These are phyloP conservation scores for Fusarium marasasianum DNA, from an alignment of 2,329 filamentous ascomycete genomes.

Conservation along the genomic window DNA sequence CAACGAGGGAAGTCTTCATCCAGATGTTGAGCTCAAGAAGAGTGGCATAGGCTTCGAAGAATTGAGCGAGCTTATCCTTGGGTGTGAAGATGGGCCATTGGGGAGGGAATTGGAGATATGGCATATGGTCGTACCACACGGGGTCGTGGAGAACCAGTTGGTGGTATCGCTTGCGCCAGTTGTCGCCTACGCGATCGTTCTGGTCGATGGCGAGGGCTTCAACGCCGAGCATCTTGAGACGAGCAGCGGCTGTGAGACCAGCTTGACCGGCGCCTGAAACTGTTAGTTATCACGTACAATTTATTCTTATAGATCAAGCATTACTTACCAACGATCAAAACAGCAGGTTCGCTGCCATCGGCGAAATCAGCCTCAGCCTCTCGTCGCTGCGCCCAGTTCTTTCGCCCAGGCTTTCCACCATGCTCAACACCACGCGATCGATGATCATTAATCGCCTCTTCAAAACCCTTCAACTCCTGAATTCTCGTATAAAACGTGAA, in stretches of 20 bases:
- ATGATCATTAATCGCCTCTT: conserved; percentile 58
- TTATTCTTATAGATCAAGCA: fast-evolving
- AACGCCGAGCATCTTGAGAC: conserved; percentile 67
- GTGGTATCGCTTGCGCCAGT: conserved; percentile 70
- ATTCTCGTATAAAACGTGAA: conserved; percentile 72
- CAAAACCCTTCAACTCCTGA: conserved; percentile 61
- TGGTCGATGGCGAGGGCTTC: conserved; percentile 66
- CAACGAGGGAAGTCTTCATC: conserved; percentile 61
- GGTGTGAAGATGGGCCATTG: conserved; percentile 76
- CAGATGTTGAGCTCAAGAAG: conserved; percentile 76
- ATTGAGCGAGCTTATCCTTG: conserved; percentile 76
- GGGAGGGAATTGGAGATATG: conserved; percentile 70
- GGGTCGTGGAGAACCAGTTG: conserved; percentile 75
- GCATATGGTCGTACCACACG: conserved; percentile 69
- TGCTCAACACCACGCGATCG: conserved; percentile 67
- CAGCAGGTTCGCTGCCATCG: conserved; percentile 60
- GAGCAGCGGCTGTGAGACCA: conserved; percentile 65
- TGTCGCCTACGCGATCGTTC: conserved; percentile 68
- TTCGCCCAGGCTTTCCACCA: conserved; percentile 59
- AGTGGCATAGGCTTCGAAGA: conserved; percentile 71
- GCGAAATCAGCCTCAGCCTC: conserved; percentile 57
- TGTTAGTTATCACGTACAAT: not conserved
- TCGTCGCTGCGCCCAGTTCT: conserved; percentile 69
- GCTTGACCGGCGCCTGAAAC: conserved; percentile 65
- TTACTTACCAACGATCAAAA: conserved; percentile 67